Percentiles rank a stretch among this genome's conserved stretches.
phyloP scores from a whole-genome alignment of 345 rosid species.

The Syzygium oleosum region DNA sequence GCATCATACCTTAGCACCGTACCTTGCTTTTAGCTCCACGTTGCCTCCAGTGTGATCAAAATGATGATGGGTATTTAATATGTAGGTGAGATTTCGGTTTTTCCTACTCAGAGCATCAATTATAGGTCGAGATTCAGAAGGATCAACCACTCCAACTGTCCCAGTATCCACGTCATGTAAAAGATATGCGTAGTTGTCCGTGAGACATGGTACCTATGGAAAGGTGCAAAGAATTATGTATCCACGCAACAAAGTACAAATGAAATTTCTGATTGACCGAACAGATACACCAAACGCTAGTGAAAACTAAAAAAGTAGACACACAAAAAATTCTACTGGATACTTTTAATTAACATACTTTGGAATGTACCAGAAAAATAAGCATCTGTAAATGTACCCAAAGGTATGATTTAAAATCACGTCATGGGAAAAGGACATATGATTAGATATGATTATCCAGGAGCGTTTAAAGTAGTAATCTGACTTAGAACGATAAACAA shows the following conservation, averaged over 20 bases:
- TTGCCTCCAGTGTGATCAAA: constrained; percentile 90
- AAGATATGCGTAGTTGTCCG: constrained; percentile 89
- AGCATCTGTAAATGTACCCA: neutral
- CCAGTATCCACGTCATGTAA: constrained; percentile 92
- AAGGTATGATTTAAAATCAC: neutral
- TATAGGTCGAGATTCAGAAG: constrained; percentile 82
- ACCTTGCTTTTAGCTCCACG: constrained; percentile 85
- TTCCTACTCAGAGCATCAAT: constrained; percentile 75
- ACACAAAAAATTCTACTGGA: neutral
- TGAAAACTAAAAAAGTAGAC: neutral
- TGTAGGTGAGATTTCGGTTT: constrained; percentile 80
- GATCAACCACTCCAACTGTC: constrained; percentile 99
- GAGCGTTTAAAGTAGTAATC: neutral
- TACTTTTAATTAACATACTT: neutral
- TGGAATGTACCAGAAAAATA: neutral
- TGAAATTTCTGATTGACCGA: neutral
- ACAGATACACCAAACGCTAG: neutral
- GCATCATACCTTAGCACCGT: constrained; percentile 90
- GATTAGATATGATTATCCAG: neutral
- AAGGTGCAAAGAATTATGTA: neutral
- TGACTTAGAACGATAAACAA: neutral
- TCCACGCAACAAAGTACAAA: neutral
- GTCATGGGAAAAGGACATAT: neutral
- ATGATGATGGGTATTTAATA: constrained; percentile 95
- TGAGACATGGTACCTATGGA: constrained; percentile 79